Percentiles rank a stretch among this genome's conserved stretches.
Conservation (phyloP, 768 basidiomycete genomes). For the Coprinellus micaceus region DNA sequence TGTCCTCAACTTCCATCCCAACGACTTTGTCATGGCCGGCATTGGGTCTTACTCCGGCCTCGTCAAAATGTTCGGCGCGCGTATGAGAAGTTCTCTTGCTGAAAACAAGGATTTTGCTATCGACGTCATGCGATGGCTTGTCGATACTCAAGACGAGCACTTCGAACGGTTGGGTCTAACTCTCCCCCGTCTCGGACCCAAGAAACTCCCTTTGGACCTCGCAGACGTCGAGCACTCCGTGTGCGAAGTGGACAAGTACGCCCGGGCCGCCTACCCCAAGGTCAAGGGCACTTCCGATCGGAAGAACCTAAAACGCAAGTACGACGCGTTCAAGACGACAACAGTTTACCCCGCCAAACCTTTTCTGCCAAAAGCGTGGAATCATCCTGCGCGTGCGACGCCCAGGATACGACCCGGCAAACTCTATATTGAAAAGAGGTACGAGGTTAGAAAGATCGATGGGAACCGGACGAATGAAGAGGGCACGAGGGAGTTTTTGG, state of each 20-base stretch:
- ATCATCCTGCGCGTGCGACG: slow-evolving; percentile 37
- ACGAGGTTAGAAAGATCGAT: slow-evolving; percentile 33
- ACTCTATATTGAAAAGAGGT: slow-evolving; percentile 42
- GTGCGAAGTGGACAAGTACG: slow-evolving; percentile 79
- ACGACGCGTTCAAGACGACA: slow-evolving; percentile 20
- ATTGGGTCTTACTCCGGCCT: slow-evolving; percentile 66
- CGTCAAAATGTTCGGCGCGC: slow-evolving; percentile 58
- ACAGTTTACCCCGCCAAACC: slow-evolving; percentile 21
- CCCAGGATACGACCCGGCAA: slow-evolving; percentile 39
- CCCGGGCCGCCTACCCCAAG: slow-evolving; percentile 50
- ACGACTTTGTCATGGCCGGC: slow-evolving; percentile 70
- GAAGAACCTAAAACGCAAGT: slow-evolving; percentile 35
- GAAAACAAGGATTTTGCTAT: slow-evolving; percentile 40
- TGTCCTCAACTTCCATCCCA: slow-evolving; percentile 56
- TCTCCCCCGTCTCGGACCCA: slow-evolving; percentile 49
- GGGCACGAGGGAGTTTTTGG: slow-evolving; percentile 39
- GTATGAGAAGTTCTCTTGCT: slow-evolving; percentile 28
- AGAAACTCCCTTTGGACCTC: slow-evolving; percentile 50
- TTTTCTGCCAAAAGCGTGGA: slow-evolving; percentile 55
- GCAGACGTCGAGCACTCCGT: slow-evolving; percentile 76
- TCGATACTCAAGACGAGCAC: slow-evolving; percentile 53
- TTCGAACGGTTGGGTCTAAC: slow-evolving; percentile 56
- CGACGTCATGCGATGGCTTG: slow-evolving; percentile 63
- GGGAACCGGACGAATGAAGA: slow-evolving; percentile 33
- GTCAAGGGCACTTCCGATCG: slow-evolving; percentile 36